These are phyloP conservation scores for Pseudodiploospora longispora DNA, from an alignment of 2,329 filamentous ascomycete species.

Conservation along the genomic window DNA sequence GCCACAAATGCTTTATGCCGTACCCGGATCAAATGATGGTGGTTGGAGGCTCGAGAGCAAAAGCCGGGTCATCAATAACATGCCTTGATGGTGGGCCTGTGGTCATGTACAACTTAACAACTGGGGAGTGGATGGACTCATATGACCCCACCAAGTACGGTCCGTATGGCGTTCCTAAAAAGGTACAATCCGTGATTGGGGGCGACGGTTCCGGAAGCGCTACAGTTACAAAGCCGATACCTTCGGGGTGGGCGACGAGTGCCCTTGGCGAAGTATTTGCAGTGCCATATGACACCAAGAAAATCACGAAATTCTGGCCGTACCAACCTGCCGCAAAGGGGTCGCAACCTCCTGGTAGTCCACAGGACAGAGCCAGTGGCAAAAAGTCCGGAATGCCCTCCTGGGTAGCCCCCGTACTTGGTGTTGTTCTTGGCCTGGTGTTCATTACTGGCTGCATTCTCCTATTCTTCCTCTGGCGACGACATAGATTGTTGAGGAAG, in stretches of 20 bases:
- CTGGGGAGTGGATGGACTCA: constrained; percentile 57
- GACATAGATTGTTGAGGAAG: constrained; percentile 32
- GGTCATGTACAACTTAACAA: constrained; percentile 65
- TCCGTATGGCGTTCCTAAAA: constrained; percentile 61
- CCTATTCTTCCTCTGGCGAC: constrained; percentile 44
- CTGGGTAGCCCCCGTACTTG: constrained; percentile 55
- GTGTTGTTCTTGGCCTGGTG: constrained; percentile 52
- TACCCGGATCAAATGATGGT: constrained; percentile 78
- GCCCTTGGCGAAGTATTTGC: constrained; percentile 46
- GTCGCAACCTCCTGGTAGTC: not conserved
- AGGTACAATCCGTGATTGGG: constrained; percentile 58
- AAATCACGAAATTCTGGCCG: constrained; percentile 53
- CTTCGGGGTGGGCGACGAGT: constrained; percentile 45
- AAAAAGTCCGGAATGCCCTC: constrained; percentile 35
- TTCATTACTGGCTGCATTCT: constrained; percentile 44
- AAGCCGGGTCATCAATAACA: constrained; percentile 13
- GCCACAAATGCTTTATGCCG: constrained; percentile 65
- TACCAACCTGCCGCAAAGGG: constrained; percentile 34
- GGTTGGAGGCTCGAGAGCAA: constrained; percentile 56
- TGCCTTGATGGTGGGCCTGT: constrained; percentile 49
- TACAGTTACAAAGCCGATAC: constrained; percentile 56
- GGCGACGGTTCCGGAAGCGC: constrained; percentile 59
- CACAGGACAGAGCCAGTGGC: constrained; percentile 7
- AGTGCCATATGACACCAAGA: constrained; percentile 45
- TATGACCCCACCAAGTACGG: constrained; percentile 59